Evolutionary conservation across 2,329 filamentous ascomycete genomes (phyloP), one percentile per base, ranked within the genome.

Genomic region (Lasiodiplodia theobromae): DNA sequence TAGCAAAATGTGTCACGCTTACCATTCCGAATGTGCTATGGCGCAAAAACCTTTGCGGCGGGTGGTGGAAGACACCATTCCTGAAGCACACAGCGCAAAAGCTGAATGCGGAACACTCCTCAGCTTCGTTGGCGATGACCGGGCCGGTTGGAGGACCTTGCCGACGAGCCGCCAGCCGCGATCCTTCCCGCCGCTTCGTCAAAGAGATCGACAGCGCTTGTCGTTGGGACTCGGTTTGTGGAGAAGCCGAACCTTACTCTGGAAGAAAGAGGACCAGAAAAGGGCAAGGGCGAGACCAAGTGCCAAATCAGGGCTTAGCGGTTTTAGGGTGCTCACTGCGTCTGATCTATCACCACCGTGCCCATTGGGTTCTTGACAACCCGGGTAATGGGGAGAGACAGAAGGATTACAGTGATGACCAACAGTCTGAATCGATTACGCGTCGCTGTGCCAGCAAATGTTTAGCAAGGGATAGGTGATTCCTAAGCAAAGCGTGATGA

Each of bases 121-220:
- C 23, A 28, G n/a, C 38, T 60, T 28, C 28, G 25, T 25, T 31
- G 57, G 38, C 16, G 28, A 14, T 25, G 25, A 28, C 23, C 57
- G 57, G 34, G n/a, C 47, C 23, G 16, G 16, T 28, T 58, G 56
- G 37, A 58, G 25, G 23, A 14, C 21, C 4, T 40, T 44, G 10
- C 57, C 57, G 38, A 18, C 56, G 21, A 60, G 37, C 57, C 57
- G 57, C 57, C 21, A n/a, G n/a, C 57, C 57, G n/a, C 38, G n/a
- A 38, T 38, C 54, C 34, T 57, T 47, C 57, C 56, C 37, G 37
- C 44, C 37, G 57, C 57, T 60, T 44, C 31, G 31, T 34, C 38
- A 40, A 6, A n/a, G 57, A 7, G 21, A 47, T 31, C 23, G 21
- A 25, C 23, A 38, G 14, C 23, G 23, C 57, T 12, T 14, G 34